phyloP scores from a whole-genome alignment of 2,329 filamentous ascomycete genomes.

The Monosporascus ibericus region DNA sequence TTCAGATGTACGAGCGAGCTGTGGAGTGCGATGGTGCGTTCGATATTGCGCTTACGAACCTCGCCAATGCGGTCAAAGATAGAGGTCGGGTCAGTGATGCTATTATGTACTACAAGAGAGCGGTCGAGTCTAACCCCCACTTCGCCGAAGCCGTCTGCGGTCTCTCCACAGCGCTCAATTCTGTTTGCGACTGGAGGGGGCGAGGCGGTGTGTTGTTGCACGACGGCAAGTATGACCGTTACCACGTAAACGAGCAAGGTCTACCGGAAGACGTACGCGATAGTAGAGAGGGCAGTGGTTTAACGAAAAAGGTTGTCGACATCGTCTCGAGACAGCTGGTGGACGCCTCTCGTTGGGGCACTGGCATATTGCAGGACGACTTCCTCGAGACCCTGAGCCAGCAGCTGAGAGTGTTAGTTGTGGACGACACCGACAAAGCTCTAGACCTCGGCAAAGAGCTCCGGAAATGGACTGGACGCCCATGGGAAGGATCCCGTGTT shows the following conservation, averaged over 20 bases:
- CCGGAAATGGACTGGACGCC: slow-evolving; percentile 60
- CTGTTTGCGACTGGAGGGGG: slow-evolving; percentile 90
- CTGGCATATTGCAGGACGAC: slow-evolving; percentile 57
- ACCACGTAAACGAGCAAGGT: slow-evolving; percentile 84
- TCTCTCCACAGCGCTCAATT: slow-evolving; percentile 89
- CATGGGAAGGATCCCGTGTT: slow-evolving; percentile 84
- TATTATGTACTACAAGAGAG: slow-evolving; percentile 84
- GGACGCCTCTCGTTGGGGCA: slow-evolving; percentile 83
- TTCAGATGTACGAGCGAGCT: slow-evolving; percentile 94
- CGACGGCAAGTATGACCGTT: slow-evolving; percentile 71
- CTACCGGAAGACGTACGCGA: slow-evolving; percentile 70
- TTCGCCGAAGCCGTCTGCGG: slow-evolving; percentile 97
- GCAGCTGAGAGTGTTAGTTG: slow-evolving; percentile 38
- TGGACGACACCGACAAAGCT: slow-evolving; percentile 25
- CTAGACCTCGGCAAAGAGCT: slow-evolving; percentile 36
- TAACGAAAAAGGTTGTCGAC: slow-evolving; percentile 84
- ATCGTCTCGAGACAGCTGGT: slow-evolving; percentile 84
- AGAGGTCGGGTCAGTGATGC: slow-evolving; percentile 88
- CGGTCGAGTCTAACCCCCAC: slow-evolving; percentile 85
- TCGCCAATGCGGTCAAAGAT: slow-evolving; percentile 97
- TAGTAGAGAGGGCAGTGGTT: slow-evolving; percentile 60
- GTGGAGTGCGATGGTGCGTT: slow-evolving; percentile 90
- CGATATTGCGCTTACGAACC: slow-evolving; percentile 91
- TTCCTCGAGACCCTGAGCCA: slow-evolving; percentile 43
- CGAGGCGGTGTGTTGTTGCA: slow-evolving; percentile 79